These are phyloP conservation scores for Beauveria sp. DNA, from an alignment of 2,329 filamentous ascomycete species.

Conservation along the genomic window DNA sequence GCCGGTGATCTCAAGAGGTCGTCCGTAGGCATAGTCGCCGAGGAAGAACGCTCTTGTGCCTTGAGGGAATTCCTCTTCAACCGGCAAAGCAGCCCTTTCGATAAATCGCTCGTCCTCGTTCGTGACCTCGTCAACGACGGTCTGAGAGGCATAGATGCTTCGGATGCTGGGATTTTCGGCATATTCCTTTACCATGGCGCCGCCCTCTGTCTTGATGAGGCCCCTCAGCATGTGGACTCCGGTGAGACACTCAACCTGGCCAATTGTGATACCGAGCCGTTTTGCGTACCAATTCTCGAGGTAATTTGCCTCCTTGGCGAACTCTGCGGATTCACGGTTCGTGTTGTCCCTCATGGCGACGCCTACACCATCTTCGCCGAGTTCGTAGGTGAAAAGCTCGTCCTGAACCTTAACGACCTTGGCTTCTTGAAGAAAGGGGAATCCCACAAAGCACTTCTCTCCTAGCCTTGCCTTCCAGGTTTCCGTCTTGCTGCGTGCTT, in stretches of 20 bases:
- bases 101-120: conserved; percentile 92
- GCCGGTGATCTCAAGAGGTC: conserved; percentile 73
- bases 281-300: conserved; percentile 88
- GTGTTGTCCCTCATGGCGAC: conserved; percentile 64
- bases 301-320: conserved; percentile 72
- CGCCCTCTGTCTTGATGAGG: conserved; percentile 80
- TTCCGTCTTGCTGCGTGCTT: conserved; percentile 61
- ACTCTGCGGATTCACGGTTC: conserved; percentile 71
- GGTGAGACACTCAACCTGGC: conserved; percentile 78
- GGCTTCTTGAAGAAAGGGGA: conserved; percentile 91
- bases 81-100: conserved; percentile 76
- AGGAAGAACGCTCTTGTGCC: conserved; percentile 85
- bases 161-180: conserved; percentile 78
- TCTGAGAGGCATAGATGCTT: conserved; percentile 83
- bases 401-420: conserved; percentile 85
- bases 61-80: conserved; percentile 85
- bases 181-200: conserved; percentile 89
- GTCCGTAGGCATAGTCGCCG: conserved; percentile 86
- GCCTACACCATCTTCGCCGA: conserved; percentile 57
- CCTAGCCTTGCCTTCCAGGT: conserved; percentile 74
- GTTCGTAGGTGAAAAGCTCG: conserved; percentile 81
- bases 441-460: conserved; percentile 81
- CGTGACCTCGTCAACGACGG: conserved; percentile 80
- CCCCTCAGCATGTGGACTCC: conserved; percentile 94
- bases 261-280: conserved; percentile 79